phyloP scores from a whole-genome alignment of 805 yeast genomes.

The Wickerhamiella shivajii region DNA sequence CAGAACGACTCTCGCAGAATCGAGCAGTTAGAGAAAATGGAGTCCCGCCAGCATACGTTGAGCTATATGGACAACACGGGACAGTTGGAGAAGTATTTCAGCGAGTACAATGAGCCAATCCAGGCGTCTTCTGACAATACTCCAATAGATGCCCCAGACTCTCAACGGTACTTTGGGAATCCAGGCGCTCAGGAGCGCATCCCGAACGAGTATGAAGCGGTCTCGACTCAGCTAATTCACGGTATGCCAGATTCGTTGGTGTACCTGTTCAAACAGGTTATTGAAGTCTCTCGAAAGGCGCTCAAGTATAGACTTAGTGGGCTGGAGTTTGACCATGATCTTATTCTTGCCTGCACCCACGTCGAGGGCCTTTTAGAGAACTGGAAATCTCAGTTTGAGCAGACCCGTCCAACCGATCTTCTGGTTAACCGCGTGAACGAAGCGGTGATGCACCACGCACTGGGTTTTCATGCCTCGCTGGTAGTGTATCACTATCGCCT shows the following conservation, averaged over 20 bases:
- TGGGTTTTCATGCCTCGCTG: slow-evolving; percentile 63
- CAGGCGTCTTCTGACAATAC: not conserved
- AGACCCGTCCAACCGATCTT: slow-evolving; percentile 14
- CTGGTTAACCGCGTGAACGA: slow-evolving; percentile 31
- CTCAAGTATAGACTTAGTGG: slow-evolving; percentile 29
- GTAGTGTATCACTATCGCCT: slow-evolving; percentile 57
- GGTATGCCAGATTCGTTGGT: slow-evolving; percentile 76
- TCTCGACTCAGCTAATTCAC: slow-evolving; percentile 63
- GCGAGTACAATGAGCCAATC: slow-evolving; percentile 12
- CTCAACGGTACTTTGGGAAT: not conserved
- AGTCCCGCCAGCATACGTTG: slow-evolving; percentile 12
- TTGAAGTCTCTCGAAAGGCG: slow-evolving; percentile 48
- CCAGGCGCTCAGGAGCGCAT: not conserved
- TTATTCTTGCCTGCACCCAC: slow-evolving; percentile 18
- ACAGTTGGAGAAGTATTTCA: slow-evolving; percentile 19
- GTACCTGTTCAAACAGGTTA: slow-evolving; percentile 56
- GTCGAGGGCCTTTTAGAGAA: slow-evolving; percentile 38
- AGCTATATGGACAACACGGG: slow-evolving; percentile 16
- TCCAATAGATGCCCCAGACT: not conserved
- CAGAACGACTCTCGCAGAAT: slow-evolving; percentile 5
- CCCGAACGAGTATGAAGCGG: slow-evolving; percentile 13
- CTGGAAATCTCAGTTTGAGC: slow-evolving; percentile 59
- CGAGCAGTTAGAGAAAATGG: slow-evolving; percentile 8
- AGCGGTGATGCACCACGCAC: slow-evolving; percentile 64
- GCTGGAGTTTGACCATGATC: slow-evolving; percentile 11